Percentiles rank a stretch among this genome's conserved stretches.
Evolutionary conservation across 306 rosid species (phyloP).

Genomic region (Prunus salicina): DNA sequence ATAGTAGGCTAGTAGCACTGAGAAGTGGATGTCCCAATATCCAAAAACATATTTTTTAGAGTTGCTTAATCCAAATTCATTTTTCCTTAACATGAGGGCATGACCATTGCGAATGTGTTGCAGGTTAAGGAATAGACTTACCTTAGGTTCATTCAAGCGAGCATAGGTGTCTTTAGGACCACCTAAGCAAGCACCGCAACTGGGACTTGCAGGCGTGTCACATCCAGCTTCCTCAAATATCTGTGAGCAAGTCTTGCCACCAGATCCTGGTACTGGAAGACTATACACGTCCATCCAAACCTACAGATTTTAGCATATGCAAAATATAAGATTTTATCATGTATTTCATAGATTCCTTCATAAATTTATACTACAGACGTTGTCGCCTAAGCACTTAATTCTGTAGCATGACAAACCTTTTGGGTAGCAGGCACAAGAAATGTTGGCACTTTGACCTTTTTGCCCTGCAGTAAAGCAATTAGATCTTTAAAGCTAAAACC

Average conservation of each 20-base stretch:
- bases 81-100: not conserved
- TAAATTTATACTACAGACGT: not conserved
- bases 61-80: not conserved
- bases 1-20: not conserved
- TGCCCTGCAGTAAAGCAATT: conserved; percentile 58
- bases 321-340: not conserved
- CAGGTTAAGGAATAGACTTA: conserved; percentile 30
- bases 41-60: not conserved
- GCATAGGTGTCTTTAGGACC: conserved; percentile 95
- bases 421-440: conserved; percentile 99
- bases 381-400: conserved; percentile 1
- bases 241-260: conserved; percentile 97
- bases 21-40: not conserved
- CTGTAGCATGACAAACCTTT: conserved; percentile 52
- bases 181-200: conserved; percentile 96
- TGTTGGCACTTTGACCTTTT: conserved; percentile 92
- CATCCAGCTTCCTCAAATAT: conserved; percentile 99
- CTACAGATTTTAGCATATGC: conserved; percentile 32
- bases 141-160: conserved; percentile 83
- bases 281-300: conserved; percentile 91
- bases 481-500: not conserved
- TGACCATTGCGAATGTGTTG: not conserved
- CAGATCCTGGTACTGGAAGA: conserved; percentile 81
- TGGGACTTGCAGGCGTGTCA: conserved; percentile 96
- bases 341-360: not conserved